Base-by-base conservation (phyloP, 2,329 filamentous ascomycete species). In the Botrytis pseudocinerea region DNA sequence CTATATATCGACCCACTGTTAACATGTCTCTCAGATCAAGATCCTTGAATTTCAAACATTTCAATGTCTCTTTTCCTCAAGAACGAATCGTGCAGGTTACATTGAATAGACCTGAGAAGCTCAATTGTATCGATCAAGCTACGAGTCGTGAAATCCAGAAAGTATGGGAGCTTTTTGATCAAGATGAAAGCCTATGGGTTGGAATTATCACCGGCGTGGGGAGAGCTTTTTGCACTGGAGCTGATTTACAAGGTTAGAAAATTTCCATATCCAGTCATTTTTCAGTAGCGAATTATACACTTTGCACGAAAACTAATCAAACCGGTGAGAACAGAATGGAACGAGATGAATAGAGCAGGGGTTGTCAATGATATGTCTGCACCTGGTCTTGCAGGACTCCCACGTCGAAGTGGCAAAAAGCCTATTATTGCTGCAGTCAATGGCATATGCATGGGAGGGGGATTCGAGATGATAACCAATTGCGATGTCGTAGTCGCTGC, bases 391-490 rank as follows among this genome's bases (percentile, higher is more conserved):
- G 85, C 83, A 54, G 89, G 87, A 0, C 78, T 91, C 22, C 88
- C 86, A 59, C 82, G 86, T 59, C 83, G 89, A 20, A 80, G 82
- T 18, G 91, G 91, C 70, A 89, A 88, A 81, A 95, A 94, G 79
- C 92, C 92, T 18, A 85, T 95, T 74, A 86, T 94, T 54, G 91
- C 90, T 0, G 92, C 92, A 1, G 90, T 94, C 35, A 92, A 94
- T 79, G 92, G 92, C 12, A 83, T 91, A 40, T 92, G 90, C 69
- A 85, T 92, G 61, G 92, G 92, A 69, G 92, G 92, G 71, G 92
- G 91, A 4, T 90, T 92, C 82, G 92, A 95, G 83, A 92, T 94
- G 82, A 85, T 88, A n/a, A 83, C 91, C 68, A 93, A 93, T 54
- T 74, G 73, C 77, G 92, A 95, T 83, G 82, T 95, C 72, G 86